Base-by-base conservation (phyloP, 78 protist species). In the Isochrysis galbana region DNA sequence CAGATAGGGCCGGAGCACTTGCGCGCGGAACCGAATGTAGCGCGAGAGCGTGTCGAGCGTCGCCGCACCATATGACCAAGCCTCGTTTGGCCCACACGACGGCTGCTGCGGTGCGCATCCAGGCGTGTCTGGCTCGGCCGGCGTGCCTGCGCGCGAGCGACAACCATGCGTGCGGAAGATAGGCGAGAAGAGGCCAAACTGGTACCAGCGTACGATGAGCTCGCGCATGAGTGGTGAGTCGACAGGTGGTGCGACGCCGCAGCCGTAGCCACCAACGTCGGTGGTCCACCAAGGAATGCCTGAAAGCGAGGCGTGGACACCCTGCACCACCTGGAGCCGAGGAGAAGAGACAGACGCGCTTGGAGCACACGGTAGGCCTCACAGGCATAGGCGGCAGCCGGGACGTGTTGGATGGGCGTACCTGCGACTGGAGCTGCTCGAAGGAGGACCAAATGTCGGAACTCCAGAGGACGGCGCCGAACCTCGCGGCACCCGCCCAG, bases 271-370 rank as follows among this genome's bases (percentile, higher is more conserved):
- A 22, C 92, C 92, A 4, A 90, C 74, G 84, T 90, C 92, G 26
- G 92, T 90, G 7, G 92, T 90, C 92, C 92, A 90, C 69, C 34
- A 74, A 17, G 92, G 84, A 22, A 90, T 46, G 47, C 92, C 92
- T 4, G 29, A 5, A 10, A 77, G 84, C 26, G 92, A 90, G 61
- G 74, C 74, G 55, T 34, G 47, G 45, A 67, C 84, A n/a, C 83
- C 84, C 44, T 90, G 92, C 67, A n/a, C n/a, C n/a, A n/a, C n/a
- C n/a, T n/a, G n/a, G n/a, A n/a, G n/a, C n/a, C n/a, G n/a, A n/a
- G n/a, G n/a, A n/a, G n/a, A n/a, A n/a, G n/a, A n/a, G n/a, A n/a
- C n/a, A n/a, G n/a, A n/a, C n/a, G n/a, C n/a, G n/a, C n/a, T n/a
- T n/a, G n/a, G n/a, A n/a, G n/a, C n/a, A n/a, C n/a, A n/a, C n/a